phyloP scores from a whole-genome alignment of 2,329 filamentous ascomycete species.

The Dothistroma pini region DNA sequence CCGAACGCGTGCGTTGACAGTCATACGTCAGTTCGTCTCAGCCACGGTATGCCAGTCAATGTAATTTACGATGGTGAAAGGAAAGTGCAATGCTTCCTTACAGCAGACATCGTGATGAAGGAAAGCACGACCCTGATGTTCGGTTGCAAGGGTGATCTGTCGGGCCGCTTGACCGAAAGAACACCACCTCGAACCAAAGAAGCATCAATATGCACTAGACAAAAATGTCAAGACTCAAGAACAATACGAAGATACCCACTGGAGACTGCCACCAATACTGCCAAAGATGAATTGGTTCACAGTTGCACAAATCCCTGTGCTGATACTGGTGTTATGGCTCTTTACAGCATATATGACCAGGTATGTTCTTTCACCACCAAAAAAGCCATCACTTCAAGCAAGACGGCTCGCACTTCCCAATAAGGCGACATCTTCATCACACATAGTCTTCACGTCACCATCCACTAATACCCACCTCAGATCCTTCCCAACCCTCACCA shows the following conservation, averaged over 20 bases:
- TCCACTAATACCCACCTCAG: conserved; percentile 5
- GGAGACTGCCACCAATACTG: background rate
- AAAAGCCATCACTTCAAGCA: background rate
- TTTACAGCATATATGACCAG: conserved; percentile 45
- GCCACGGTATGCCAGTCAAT: background rate
- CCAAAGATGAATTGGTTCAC: conserved; percentile 41
- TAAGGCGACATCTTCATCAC: background rate
- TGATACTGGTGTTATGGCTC: conserved; percentile 45
- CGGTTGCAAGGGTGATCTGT: conserved; percentile 3
- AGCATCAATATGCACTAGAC: background rate
- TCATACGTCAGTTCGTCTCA: background rate
- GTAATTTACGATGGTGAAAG: background rate
- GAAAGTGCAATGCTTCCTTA: background rate
- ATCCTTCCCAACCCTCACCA: conserved; percentile 63
- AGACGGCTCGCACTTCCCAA: background rate
- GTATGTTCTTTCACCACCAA: background rate
- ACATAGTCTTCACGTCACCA: background rate
- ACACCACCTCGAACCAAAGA: background rate
- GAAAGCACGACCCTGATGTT: background rate
- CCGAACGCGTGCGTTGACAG: background rate
- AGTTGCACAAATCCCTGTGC: conserved; percentile 39
- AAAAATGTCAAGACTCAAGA: background rate
- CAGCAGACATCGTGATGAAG: background rate
- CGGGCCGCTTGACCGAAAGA: background rate
- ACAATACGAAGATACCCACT: background rate